Conservation (phyloP, 495 filamentous ascomycete species). For the Achaetomiella virescens region DNA sequence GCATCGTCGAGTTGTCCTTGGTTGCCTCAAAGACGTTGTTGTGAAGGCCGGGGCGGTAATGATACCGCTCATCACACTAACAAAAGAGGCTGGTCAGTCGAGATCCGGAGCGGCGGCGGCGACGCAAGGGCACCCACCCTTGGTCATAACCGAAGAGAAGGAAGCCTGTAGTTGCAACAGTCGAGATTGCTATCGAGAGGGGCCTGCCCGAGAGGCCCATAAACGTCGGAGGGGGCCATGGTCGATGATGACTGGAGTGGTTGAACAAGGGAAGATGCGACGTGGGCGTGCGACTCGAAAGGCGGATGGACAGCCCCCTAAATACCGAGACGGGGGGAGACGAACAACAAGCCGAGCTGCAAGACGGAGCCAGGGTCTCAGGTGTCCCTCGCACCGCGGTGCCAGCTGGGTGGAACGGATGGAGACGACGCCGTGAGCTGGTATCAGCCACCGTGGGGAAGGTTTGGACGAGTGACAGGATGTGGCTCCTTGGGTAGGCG, state of each 20-base stretch:
- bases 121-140: conserved; percentile 30
- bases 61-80: conserved; percentile 66
- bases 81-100: neutral
- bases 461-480: neutral
- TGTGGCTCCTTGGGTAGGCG: neutral
- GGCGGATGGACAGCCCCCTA: neutral
- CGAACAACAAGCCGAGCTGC: neutral
- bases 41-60: conserved; percentile 67
- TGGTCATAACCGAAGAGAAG: conserved; percentile 69
- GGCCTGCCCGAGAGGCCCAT: conserved; percentile 59
- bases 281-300: neutral
- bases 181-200: conserved; percentile 58
- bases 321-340: neutral
- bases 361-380: neutral
- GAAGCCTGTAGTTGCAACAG: conserved; percentile 67
- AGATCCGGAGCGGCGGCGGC: neutral
- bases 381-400: neutral
- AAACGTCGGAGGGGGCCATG: conserved; percentile 42
- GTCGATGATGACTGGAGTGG: neutral
- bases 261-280: neutral
- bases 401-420: conserved; percentile 2
- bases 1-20: conserved; percentile 60
- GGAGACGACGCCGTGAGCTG: neutral
- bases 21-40: conserved; percentile 64
- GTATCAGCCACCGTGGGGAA: conserved; percentile 8